A percentile compares a stretch with the other conserved stretches of the same genome.
These are phyloP conservation scores for Cicer pinnatifidum DNA, from an alignment of 306 rosid species.

Conservation along the genomic window DNA sequence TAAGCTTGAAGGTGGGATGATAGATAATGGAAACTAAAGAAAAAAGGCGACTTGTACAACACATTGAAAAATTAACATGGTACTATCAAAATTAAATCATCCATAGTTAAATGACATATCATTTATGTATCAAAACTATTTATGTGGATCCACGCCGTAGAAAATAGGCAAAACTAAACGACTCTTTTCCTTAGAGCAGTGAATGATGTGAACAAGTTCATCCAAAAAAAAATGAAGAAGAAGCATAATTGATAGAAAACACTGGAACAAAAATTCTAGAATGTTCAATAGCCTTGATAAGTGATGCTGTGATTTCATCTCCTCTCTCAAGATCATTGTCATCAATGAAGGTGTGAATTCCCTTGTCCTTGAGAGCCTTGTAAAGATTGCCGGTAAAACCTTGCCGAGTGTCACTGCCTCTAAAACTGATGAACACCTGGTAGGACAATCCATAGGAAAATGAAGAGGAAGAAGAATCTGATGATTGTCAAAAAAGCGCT, in stretches of 20 bases:
- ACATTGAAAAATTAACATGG: too few relatives aligned
- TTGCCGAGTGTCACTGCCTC: not conserved
- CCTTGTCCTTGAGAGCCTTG: not conserved
- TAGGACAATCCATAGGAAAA: not conserved
- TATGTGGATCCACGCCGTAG: not conserved
- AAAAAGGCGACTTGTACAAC: too few relatives aligned
- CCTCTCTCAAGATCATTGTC: not conserved
- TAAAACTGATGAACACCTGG: not conserved
- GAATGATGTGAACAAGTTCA: not conserved
- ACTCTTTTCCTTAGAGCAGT: not conserved
- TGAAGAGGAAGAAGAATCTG: not conserved
- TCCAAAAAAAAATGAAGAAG: not conserved
- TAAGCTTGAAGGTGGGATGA: too few relatives aligned
- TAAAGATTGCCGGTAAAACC: not conserved
- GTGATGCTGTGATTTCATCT: not conserved
- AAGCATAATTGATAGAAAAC: not conserved
- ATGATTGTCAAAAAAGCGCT: too few relatives aligned
- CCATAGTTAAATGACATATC: too few relatives aligned
- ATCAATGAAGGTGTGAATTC: not conserved
- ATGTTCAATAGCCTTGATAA: not conserved
- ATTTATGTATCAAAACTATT: too few relatives aligned
- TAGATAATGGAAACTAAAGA: too few relatives aligned
- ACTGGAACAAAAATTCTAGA: not conserved
- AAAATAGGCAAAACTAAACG: not conserved
- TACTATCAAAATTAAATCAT: too few relatives aligned